Percentiles rank a stretch among this genome's conserved stretches.
These are phyloP conservation scores for Trichoderma gracile DNA, from an alignment of 2,329 filamentous ascomycete genomes.

Conservation along the genomic window DNA sequence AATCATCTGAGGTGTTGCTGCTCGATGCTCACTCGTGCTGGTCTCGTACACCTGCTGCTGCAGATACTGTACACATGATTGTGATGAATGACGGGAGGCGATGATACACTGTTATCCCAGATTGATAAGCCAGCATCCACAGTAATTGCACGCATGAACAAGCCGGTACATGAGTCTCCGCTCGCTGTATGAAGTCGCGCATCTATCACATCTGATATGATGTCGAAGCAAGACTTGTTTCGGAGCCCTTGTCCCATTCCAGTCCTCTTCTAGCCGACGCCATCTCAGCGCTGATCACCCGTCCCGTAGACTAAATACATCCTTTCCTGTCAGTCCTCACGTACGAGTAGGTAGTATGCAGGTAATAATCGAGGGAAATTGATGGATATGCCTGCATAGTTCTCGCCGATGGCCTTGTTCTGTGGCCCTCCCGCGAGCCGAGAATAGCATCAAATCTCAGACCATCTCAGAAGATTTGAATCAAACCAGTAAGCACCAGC, in stretches of 20 bases:
- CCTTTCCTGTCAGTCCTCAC: no score
- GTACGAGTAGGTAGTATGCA: no score
- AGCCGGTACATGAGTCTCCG: no score
- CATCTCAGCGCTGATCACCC: constrained; percentile 8
- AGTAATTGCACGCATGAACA: not conserved
- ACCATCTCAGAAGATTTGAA: not conserved
- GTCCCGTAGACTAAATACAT: not conserved
- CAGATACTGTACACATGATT: no score
- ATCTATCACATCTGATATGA: no score
- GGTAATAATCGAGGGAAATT: no score
- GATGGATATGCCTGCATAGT: no score
- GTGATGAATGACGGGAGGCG: not conserved
- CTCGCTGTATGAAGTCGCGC: no score
- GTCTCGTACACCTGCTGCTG: no score
- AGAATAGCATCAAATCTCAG: constrained; percentile 22
- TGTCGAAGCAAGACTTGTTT: constrained; percentile 8
- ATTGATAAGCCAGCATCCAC: not conserved
- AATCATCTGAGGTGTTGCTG: not conserved
- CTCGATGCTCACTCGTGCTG: no score
- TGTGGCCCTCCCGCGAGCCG: not conserved
- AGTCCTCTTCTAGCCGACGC: not conserved
- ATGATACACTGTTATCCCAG: not conserved
- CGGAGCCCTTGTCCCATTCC: constrained; percentile 4
- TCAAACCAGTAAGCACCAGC: constrained; percentile 14
- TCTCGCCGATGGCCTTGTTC: constrained; percentile 6